Conservation (phyloP, 2,329 filamentous ascomycete species). For the Aspergillus terreus region DNA sequence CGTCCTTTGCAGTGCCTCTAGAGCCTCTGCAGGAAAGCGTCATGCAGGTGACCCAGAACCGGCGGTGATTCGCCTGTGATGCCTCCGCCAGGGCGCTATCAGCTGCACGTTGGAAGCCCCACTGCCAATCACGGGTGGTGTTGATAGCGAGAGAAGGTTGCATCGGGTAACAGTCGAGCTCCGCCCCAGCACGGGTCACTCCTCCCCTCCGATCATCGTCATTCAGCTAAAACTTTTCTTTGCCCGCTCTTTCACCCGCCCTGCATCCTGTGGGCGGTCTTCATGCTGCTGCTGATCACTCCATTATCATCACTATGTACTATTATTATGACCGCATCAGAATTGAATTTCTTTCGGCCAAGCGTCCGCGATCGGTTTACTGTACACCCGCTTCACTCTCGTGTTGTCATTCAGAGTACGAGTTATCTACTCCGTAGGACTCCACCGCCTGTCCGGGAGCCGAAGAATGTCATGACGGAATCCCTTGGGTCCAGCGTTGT, state of each 20-base stretch:
- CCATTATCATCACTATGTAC: conserved; percentile 4
- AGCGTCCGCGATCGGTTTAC: conserved; percentile 13
- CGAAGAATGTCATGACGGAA: conserved; percentile 12
- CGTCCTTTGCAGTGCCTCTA: conserved; percentile 6
- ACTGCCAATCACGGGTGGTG: conserved; percentile 12
- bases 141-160: conserved; percentile 1
- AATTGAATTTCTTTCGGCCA: conserved; percentile 5
- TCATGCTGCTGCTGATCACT: neutral
- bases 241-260: conserved; percentile 8
- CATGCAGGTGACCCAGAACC: conserved; percentile 15
- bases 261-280: conserved; percentile 6
- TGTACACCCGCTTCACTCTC: conserved; percentile 9
- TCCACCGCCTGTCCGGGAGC: conserved; percentile 1
- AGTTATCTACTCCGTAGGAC: too few species aligned
- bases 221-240: conserved; percentile 1
- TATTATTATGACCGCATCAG: conserved; percentile 6
- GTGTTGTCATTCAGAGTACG: too few species aligned
- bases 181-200: conserved; percentile 7
- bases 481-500: conserved; percentile 5
- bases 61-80: conserved; percentile 16
- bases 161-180: neutral
- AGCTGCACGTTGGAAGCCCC: conserved; percentile 18
- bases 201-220: too few species aligned
- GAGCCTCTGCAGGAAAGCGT: conserved; percentile 18
- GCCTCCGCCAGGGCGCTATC: conserved; percentile 20